These are phyloP conservation scores for Chamaecrista fasciculata DNA, from an alignment of 306 rosid genomes.

Conservation along the genomic window DNA sequence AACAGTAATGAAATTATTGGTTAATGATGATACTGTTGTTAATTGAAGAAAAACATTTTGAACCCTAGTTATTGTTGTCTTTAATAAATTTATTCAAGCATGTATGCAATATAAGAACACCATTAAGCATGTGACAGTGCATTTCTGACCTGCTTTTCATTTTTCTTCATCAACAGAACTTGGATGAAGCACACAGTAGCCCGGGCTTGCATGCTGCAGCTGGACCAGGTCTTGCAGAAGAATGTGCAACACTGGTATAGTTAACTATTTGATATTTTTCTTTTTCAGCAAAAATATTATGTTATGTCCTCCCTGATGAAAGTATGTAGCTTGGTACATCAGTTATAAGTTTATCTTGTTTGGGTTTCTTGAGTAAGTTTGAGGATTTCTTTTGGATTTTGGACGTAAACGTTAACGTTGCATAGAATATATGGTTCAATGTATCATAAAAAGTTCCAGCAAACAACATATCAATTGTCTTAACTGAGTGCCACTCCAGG, in stretches of 20 bases:
- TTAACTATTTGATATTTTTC: background rate
- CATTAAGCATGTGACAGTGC: conserved; percentile 17
- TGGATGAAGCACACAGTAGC: conserved; percentile 99
- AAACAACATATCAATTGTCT: conserved; percentile 17
- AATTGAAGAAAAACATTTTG: conserved; percentile 7
- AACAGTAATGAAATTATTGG: conserved; percentile 16
- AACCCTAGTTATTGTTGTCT: conserved; percentile 11
- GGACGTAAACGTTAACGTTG: background rate
- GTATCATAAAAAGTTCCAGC: conserved; percentile 12
- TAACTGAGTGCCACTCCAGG: background rate
- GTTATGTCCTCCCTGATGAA: background rate
- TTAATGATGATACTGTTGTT: background rate
- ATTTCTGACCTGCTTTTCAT: conserved; percentile 11
- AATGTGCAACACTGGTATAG: conserved; percentile 86
- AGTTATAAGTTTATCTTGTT: conserved; percentile 7
- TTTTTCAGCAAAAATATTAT: background rate
- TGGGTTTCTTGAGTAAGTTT: conserved; percentile 11
- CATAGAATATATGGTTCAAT: background rate
- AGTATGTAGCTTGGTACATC: conserved; percentile 8
- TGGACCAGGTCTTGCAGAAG: conserved; percentile 99
- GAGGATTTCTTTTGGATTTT: background rate
- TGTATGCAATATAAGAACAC: conserved; percentile 14
- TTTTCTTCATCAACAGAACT: conserved; percentile 50
- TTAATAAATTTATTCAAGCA: conserved; percentile 1
- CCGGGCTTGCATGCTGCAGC: conserved; percentile 93